Base-by-base conservation (phyloP, 768 basidiomycete species). In the Tephrocybe sp. region DNA sequence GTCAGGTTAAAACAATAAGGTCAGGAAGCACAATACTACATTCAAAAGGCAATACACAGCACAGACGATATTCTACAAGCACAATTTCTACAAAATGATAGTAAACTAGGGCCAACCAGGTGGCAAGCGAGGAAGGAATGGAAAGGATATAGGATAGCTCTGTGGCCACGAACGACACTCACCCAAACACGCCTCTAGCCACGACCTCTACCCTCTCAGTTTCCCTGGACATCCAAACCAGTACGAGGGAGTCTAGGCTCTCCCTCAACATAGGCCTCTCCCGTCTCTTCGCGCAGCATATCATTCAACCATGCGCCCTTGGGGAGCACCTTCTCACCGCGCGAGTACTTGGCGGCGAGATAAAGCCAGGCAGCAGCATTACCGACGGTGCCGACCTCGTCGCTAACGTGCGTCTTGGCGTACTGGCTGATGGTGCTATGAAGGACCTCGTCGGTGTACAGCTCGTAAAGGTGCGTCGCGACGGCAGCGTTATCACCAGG, bases 241-340 rank as follows among this genome's bases (percentile, higher is more conserved):
- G 65, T 71, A 58, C 90, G 80, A 37, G 90, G 90, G 53, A 93
- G 69, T 64, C 75, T 81, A 18, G 90, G 86, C 66, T 93, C 90
- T 11, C 75, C 84, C 18, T 73, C 68, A 42, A 68, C 66, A 66
- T 92, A 92, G 11, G 71, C 74, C 65, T 91, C 86, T 24, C 83
- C 81, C 26, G 85, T 89, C 68, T 91, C 90, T 60, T 80, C 76
- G 25, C 90, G 79, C 58, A 89, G 67, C 69, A 92, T 65, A 64
- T 93, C 90, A 59, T 92, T 92, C 68, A 93, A 67, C 90, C 90
- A 93, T 42, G 85, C 85, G 33, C 90, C 90, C 11, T 86, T 80
- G 20, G 90, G 90, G 73, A 84, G 75, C 58, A 93, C 74, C 74
- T 88, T 89, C 67, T 82, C 74, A 9, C 88, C 88, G 54, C 88